Base-by-base conservation (phyloP, 1,284 basidiomycete genomes). In the Sphaerobolus stellatus region DNA sequence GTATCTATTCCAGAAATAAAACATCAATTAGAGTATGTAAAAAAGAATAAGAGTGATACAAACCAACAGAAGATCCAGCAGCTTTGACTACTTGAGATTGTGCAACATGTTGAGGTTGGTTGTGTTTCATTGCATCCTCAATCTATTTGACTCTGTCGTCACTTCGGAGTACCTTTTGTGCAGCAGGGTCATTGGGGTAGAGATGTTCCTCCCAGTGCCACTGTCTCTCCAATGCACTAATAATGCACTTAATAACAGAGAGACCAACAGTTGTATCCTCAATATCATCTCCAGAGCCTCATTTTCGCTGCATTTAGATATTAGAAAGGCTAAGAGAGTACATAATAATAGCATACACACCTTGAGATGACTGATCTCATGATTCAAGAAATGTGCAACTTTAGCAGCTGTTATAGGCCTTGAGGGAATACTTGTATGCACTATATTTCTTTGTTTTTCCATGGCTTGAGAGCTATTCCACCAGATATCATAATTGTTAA, bases 381-480 rank as follows among this genome's bases (percentile, higher is more conserved):
- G 58, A 5, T 63, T 40, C 22, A 65, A 59, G 29, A 61, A 66
- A 3, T 57, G 36, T 1, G 52, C 58, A n/a, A 59, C 60, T 36
- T 64, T 66, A 8, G 63, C 59, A 1, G 60, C 56, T 2, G 59
- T 64, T 48, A 64, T 55, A 1, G 60, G 60, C 20, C 58, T 51
- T 25, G 58, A 29, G 14, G 54, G 54, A 30, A 59, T 50, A 22
- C n/a, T 18, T 9, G 18, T 36, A 16, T 30, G 34, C 11, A 25
- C 20, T 6, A 54, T 41, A 45, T 60, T 43, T 9, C 33, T n/a
- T 24, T 57, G 36, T 2, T 22, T 18, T 7, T 33, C 34, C 5
- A 11, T 4, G 8, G 45, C n/a, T 44, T 61, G 53, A 22, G 58
- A 47, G 14, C 14, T 28, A 13, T 43, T n/a, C 56, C 44, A 59